Evolutionary conservation across 2,329 filamentous ascomycete species (phyloP), one percentile per base, ranked within the genome.

Genomic region (Fusarium bulbicola): DNA sequence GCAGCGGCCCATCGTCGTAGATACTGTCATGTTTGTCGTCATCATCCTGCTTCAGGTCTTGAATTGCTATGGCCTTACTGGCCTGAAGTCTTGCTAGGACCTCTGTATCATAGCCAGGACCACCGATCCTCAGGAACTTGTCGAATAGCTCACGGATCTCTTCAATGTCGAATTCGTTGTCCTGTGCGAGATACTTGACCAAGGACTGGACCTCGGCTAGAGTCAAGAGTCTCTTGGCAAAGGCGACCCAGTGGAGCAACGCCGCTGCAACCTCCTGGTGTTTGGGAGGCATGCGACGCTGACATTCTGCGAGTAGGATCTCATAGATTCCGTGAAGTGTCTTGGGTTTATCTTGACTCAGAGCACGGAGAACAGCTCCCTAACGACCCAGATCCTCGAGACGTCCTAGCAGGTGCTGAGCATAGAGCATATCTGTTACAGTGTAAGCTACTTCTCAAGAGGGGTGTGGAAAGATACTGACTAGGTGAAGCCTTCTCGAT

Each of bases 401-500:
- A 1, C 79, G 70, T 12, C 67, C 46, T 0, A 84, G 73, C 32
- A 82, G 74, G n/a, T 83, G 80, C 30, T 83, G 78, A 1, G 79
- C 78, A 37, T 83, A 83, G 2, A 83, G 74, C 72, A 84, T 78
- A 28, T 79, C 80, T 82, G 3, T 12, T 16, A 10, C 9, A 30
- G 5, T 30, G 20, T 47, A 7, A 47, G 45, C 20, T n/a, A 47
- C 6, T 30, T 30, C 6, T 8, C 3, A 0, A 30, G 14, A n/a
- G 3, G 4, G 5, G 4, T 2, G 26, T n/a, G 9, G 9, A 30
- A 0, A 12, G 20, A 47, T 21, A 68, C 80, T 70, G 70, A 82
- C 80, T 80, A 12, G 82, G 80, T 3, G 81, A 79, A 15, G 66
- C 65, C 2, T 78, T 72, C 18, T 78, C 70, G 0, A 83, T 66